Conservation (phyloP, 2,329 filamentous ascomycete species). For the Emmonsia crescens region DNA sequence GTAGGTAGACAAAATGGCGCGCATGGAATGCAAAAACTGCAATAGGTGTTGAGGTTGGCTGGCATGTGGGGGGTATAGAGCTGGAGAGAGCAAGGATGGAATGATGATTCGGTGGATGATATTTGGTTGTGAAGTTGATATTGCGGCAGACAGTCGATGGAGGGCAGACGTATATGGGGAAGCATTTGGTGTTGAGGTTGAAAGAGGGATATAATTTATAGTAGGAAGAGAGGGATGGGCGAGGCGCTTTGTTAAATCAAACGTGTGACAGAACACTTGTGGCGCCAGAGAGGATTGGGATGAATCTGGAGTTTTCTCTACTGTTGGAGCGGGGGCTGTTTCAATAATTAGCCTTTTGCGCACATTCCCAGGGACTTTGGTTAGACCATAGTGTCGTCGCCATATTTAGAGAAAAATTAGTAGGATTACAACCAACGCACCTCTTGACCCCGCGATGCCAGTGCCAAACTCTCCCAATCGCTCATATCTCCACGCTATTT, state of each 20-base stretch:
- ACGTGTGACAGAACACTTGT: conserved; percentile 57
- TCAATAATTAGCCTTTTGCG: conserved; percentile 9
- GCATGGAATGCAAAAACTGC: conserved; percentile 68
- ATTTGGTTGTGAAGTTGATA: conserved; percentile 47
- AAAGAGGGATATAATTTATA: conserved; percentile 42
- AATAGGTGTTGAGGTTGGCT: conserved; percentile 63
- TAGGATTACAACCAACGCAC: conserved; percentile 31
- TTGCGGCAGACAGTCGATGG: conserved; percentile 43
- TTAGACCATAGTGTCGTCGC: neutral
- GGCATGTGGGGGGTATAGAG: conserved; percentile 60
- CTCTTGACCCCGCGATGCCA: conserved; percentile 45
- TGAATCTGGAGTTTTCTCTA: conserved; percentile 36
- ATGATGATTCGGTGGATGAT: conserved; percentile 71
- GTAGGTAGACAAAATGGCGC: conserved; percentile 61
- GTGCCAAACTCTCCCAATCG: conserved; percentile 60
- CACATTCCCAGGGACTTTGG: neutral
- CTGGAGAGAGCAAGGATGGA: conserved; percentile 79
- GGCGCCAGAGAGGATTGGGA: conserved; percentile 15
- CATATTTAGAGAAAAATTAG: neutral
- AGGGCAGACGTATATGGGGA: conserved; percentile 58
- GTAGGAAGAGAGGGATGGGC: conserved; percentile 43
- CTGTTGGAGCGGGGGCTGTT: conserved; percentile 20
- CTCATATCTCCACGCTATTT: conserved; percentile 98
- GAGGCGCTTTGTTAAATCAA: conserved; percentile 59
- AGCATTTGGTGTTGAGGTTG: conserved; percentile 21